Evolutionary conservation across 2,329 filamentous ascomycete species (phyloP).

Genomic region (Harringtonia lauricola): DNA sequence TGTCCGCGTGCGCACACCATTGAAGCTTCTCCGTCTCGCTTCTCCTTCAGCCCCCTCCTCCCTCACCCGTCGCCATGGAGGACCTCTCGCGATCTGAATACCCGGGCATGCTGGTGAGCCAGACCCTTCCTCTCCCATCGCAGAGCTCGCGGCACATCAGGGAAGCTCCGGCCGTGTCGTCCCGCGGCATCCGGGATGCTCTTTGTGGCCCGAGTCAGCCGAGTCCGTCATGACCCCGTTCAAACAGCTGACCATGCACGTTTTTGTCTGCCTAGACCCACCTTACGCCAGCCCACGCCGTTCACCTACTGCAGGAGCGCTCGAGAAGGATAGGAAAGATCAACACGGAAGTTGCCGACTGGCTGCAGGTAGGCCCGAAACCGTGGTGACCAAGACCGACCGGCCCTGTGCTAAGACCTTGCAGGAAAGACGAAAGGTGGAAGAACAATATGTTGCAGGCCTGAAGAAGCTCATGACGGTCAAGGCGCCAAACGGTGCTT

Average conservation of each 20-base stretch:
- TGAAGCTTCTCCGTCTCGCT: background rate
- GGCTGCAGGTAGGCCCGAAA: conserved; percentile 65
- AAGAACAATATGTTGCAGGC: conserved; percentile 78
- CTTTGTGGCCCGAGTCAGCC: background rate
- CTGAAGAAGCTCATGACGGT: conserved; percentile 71
- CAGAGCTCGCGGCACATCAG: conserved; percentile 5
- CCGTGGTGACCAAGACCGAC: conserved; percentile 3
- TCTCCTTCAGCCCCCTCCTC: background rate
- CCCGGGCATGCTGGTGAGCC: conserved; percentile 77
- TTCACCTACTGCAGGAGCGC: conserved; percentile 72
- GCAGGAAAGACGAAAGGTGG: conserved; percentile 83
- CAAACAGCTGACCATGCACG: conserved; percentile 2
- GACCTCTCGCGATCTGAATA: conserved; percentile 81
- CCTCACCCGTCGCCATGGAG: conserved; percentile 41
- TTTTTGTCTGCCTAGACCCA: conserved; percentile 46
- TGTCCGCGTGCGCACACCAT: too few relatives aligned
- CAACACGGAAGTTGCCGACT: conserved; percentile 89
- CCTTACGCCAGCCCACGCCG: conserved; percentile 75
- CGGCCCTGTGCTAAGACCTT: background rate
- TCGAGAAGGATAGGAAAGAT: conserved; percentile 76
- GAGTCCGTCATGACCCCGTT: background rate
- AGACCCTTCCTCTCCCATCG: background rate
- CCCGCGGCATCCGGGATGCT: background rate
- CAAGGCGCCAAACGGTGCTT: conserved; percentile 61
- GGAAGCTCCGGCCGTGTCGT: background rate